phyloP scores from a whole-genome alignment of 1,139 yeast genomes.

The Zygosaccharomyces sapae region DNA sequence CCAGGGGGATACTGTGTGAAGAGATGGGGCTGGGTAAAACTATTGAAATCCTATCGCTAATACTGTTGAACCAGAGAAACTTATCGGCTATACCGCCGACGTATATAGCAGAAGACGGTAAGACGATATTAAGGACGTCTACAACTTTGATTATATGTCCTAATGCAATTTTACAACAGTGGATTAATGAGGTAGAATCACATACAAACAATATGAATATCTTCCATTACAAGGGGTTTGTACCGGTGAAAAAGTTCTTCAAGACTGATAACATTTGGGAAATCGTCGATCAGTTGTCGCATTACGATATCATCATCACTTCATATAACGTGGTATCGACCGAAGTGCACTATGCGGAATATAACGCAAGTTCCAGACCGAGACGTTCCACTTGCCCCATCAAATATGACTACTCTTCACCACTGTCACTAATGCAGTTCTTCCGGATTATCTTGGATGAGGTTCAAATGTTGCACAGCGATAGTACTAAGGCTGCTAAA shows the following conservation, averaged over 20 bases:
- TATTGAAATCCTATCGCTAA: conserved; percentile 68
- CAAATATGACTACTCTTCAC: conserved; percentile 62
- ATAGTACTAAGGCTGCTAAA: conserved; percentile 69
- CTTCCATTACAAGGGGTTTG: conserved; percentile 60
- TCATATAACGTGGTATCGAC: conserved; percentile 66
- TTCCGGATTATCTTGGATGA: conserved; percentile 91
- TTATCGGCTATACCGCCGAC: conserved; percentile 32
- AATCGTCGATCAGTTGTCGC: conserved; percentile 37
- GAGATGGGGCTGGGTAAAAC: conserved; percentile 98
- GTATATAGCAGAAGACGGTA: conserved; percentile 16
- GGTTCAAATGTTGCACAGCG: conserved; percentile 84
- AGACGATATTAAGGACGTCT: conserved; percentile 47
- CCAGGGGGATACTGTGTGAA: conserved; percentile 74
- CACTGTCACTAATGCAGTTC: conserved; percentile 77
- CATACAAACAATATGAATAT: conserved; percentile 46
- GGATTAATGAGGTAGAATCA: conserved; percentile 67
- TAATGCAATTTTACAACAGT: conserved; percentile 72
- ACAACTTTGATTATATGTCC: conserved; percentile 86
- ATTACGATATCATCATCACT: conserved; percentile 76
- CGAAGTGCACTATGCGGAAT: conserved; percentile 79
- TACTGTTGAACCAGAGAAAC: conserved; percentile 51
- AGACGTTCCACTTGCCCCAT: conserved; percentile 39
- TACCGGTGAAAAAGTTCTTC: conserved; percentile 38
- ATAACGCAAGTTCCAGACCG: conserved; percentile 56
- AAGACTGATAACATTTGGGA: conserved; percentile 39